Conservation (phyloP, 202 grass and related monocot species). For the Brachypodium distachyon region DNA sequence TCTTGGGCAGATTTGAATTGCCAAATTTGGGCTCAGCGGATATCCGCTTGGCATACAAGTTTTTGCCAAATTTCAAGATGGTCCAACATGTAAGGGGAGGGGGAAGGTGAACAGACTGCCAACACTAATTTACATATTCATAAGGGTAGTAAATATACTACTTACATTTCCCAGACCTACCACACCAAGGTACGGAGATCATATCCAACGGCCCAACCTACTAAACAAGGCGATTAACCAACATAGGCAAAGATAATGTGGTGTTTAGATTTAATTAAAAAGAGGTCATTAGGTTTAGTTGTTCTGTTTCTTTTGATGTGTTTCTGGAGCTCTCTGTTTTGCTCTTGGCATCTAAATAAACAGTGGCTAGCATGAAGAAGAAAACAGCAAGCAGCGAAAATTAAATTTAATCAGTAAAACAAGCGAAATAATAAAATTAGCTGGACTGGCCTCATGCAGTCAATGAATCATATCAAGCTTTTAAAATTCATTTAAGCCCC, state of each 20-base stretch:
- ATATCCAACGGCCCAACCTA: background rate
- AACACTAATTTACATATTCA: too few relatives aligned
- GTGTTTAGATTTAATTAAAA: constrained; percentile 7
- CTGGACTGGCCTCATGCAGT: background rate
- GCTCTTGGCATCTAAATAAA: background rate
- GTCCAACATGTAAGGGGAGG: too few relatives aligned
- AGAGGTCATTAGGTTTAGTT: too few relatives aligned
- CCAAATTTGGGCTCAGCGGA: too few relatives aligned
- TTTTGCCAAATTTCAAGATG: too few relatives aligned
- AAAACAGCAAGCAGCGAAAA: background rate
- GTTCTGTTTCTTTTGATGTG: too few relatives aligned
- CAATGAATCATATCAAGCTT: background rate
- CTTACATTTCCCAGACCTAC: background rate
- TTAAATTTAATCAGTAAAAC: background rate
- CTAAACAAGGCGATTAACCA: background rate
- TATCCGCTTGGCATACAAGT: too few relatives aligned
- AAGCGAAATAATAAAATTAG: background rate
- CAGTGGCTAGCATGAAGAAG: background rate
- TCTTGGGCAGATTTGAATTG: too few relatives aligned
- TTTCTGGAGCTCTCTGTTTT: too few relatives aligned
- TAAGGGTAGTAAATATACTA: too few relatives aligned
- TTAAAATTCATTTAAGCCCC: background rate
- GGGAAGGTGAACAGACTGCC: too few relatives aligned
- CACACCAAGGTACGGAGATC: background rate
- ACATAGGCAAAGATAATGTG: background rate